These are phyloP conservation scores for Keqinozyma sinolaborantium DNA, from an alignment of 1,139 yeast genomes.

Conservation along the genomic window DNA sequence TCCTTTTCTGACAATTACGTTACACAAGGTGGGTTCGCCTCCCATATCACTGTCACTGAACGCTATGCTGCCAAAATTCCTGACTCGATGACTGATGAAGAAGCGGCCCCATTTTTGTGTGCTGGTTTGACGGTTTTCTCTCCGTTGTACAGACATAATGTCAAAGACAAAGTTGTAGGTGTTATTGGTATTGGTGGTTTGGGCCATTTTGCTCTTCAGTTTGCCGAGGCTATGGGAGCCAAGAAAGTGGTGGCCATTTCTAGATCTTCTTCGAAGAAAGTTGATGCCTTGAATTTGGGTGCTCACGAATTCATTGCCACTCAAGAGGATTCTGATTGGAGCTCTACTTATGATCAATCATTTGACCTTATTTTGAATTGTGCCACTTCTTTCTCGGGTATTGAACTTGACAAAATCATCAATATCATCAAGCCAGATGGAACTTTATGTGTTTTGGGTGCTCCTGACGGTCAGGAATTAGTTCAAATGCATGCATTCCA, in stretches of 20 bases:
- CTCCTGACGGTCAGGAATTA: slow-evolving; percentile 34
- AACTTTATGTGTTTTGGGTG: slow-evolving; percentile 50
- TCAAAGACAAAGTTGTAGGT: slow-evolving; percentile 37
- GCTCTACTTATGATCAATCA: slow-evolving; percentile 21
- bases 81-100: slow-evolving; percentile 39
- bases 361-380: slow-evolving; percentile 50
- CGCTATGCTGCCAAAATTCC: slow-evolving; percentile 56
- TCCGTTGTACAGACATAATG: slow-evolving; percentile 41
- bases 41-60: slow-evolving; percentile 52
- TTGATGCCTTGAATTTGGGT: slow-evolving; percentile 33
- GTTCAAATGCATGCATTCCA: slow-evolving; percentile 21
- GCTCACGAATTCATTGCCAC: slow-evolving; percentile 40
- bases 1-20: slow-evolving; percentile 29
- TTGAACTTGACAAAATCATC: slow-evolving; percentile 28
- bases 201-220: slow-evolving; percentile 41
- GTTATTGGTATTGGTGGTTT: slow-evolving; percentile 47
- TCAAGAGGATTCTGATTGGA: slow-evolving; percentile 34
- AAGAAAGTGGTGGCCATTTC: slow-evolving; percentile 35
- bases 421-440: slow-evolving; percentile 36
- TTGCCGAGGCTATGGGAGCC: slow-evolving; percentile 41
- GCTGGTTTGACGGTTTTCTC: slow-evolving; percentile 64
- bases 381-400: slow-evolving; percentile 38
- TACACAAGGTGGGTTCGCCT: slow-evolving; percentile 61
- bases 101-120: slow-evolving; percentile 65
- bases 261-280: slow-evolving; percentile 31